Conservation (phyloP, 495 filamentous ascomycete genomes). For the Penicillium egyptiacum region DNA sequence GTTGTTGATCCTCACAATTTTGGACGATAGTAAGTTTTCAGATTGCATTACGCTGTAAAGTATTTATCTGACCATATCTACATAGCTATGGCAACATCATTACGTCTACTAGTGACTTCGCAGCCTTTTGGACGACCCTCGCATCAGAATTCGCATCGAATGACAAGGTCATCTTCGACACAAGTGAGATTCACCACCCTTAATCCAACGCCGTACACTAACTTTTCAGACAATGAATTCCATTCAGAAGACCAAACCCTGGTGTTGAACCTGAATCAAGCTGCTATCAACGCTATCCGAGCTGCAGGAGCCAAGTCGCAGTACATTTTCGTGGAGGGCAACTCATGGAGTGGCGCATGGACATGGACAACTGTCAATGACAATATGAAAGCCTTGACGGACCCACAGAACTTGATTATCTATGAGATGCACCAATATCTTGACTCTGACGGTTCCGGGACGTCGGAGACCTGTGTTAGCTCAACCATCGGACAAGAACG, state of each 20-base stretch:
- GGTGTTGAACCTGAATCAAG: constrained; percentile 67
- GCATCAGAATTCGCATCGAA: constrained; percentile 58
- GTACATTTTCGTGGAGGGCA: constrained; percentile 70
- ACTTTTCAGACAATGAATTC: constrained; percentile 62
- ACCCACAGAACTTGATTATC: constrained; percentile 39
- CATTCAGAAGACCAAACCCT: constrained; percentile 65
- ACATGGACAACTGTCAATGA: constrained; percentile 47
- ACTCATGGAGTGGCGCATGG: constrained; percentile 63
- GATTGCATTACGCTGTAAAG: not conserved
- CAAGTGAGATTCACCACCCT: constrained; percentile 21
- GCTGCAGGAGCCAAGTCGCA: constrained; percentile 61
- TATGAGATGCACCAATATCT: constrained; percentile 18
- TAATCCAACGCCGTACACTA: not conserved
- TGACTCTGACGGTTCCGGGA: constrained; percentile 55
- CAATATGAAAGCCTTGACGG: constrained; percentile 55
- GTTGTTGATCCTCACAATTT: constrained; percentile 69
- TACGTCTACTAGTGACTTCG: constrained; percentile 56
- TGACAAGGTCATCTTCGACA: constrained; percentile 58
- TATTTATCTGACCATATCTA: not conserved
- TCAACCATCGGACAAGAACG: constrained; percentile 61
- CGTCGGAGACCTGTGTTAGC: constrained; percentile 54
- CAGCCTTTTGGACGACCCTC: constrained; percentile 60
- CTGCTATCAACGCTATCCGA: constrained; percentile 67
- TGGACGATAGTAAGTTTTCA: constrained; percentile 41
- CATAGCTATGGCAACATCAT: constrained; percentile 62